Conservation (phyloP, 2,329 filamentous ascomycete genomes). For the Geosmithia morbida region DNA sequence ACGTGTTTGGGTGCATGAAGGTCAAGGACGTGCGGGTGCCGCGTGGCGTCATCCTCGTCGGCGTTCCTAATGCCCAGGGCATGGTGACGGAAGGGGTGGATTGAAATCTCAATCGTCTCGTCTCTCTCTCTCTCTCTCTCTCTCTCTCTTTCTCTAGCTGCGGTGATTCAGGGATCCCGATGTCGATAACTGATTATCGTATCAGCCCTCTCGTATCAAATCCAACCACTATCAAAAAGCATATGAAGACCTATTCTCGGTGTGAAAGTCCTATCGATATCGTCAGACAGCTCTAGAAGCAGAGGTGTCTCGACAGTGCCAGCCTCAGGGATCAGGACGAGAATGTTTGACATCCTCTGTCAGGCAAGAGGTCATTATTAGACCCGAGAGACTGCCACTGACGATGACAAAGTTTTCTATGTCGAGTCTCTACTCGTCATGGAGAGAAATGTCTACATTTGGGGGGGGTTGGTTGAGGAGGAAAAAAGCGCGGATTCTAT, state of each 20-base stretch:
- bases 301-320: slow-evolving; percentile 41
- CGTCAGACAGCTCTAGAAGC: slow-evolving; percentile 40
- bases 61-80: slow-evolving; percentile 42
- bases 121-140: no score
- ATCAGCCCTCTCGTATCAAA: no score
- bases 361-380: slow-evolving; percentile 21
- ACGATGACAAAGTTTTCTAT: slow-evolving; percentile 18
- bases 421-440: background rate
- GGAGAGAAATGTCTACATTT: no score
- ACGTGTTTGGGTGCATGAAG: slow-evolving; percentile 53
- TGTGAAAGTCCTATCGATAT: no score
- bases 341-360: slow-evolving; percentile 13
- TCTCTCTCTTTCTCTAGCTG: no score
- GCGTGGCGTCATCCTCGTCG: slow-evolving; percentile 39
- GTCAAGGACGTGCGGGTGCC: slow-evolving; percentile 39
- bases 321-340: slow-evolving; percentile 1
- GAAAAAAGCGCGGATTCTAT: no score
- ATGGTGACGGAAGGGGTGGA: slow-evolving; percentile 40
- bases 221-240: no score
- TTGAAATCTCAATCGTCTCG: slow-evolving; percentile 3
- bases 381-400: slow-evolving; percentile 20
- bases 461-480: no score
- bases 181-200: no score
- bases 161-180: no score
- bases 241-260: no score